A percentile compares a stretch with the other conserved stretches of the same genome.
Conservation (phyloP, 2,329 filamentous ascomycete genomes). For the Penicillium sp. region DNA sequence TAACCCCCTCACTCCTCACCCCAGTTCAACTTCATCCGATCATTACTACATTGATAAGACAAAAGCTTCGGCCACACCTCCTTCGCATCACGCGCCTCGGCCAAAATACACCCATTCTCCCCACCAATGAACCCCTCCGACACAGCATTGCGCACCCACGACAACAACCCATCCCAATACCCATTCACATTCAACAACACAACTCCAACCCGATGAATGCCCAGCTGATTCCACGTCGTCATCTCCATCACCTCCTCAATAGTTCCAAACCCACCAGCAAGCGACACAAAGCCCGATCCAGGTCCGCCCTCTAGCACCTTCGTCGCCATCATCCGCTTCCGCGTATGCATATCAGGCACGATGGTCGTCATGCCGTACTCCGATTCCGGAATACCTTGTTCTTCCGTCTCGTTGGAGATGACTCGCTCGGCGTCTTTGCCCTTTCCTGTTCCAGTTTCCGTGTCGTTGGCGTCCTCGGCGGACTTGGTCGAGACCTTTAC, state of each 20-base stretch:
- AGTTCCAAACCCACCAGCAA: constrained; percentile 88
- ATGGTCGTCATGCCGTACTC: constrained; percentile 79
- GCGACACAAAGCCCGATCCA: constrained; percentile 82
- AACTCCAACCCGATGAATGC: constrained; percentile 77
- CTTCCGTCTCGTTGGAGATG: constrained; percentile 54
- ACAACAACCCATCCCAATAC: constrained; percentile 83
- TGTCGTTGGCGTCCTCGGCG: constrained; percentile 25
- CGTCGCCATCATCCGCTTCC: constrained; percentile 88
- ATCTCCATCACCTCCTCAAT: constrained; percentile 96
- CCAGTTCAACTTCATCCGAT: constrained; percentile 79
- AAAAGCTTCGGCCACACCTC: constrained; percentile 66
- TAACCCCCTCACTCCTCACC: constrained; percentile 51
- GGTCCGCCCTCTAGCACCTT: constrained; percentile 77
- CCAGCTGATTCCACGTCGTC: constrained; percentile 90
- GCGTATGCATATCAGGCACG: constrained; percentile 91
- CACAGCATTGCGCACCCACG: constrained; percentile 75
- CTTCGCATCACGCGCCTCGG: constrained; percentile 67
- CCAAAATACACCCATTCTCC: constrained; percentile 69
- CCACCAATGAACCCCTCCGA: constrained; percentile 69
- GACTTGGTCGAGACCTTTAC: constrained; percentile 62
- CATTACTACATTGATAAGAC: constrained; percentile 70
- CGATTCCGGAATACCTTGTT: constrained; percentile 31
- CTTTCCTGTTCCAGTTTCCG: constrained; percentile 33
- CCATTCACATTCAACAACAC: constrained; percentile 82
- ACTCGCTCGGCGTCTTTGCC: constrained; percentile 50